Evolutionary conservation across 108 stramenopile species (phyloP).

Genomic region (Mediolabrus comicus): DNA sequence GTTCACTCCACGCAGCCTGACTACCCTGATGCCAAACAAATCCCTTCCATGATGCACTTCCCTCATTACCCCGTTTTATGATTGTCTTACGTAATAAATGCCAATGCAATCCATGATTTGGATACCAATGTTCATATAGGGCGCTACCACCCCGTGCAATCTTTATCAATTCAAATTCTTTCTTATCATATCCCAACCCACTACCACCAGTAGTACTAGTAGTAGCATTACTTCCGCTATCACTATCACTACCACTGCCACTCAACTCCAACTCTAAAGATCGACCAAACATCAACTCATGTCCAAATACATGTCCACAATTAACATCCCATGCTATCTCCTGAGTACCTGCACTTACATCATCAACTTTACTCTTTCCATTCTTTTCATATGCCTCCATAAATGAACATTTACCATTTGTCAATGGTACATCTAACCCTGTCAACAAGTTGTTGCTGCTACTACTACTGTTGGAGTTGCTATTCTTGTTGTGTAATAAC

Average conservation of each 20-base stretch:
- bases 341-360: neutral
- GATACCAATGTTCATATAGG: constrained; percentile 9
- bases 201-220: neutral
- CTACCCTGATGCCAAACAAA: constrained; percentile 15
- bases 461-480: too few relatives aligned
- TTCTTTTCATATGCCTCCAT: neutral
- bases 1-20: neutral
- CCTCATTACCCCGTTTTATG: neutral
- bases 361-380: neutral
- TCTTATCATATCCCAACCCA: neutral
- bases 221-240: neutral
- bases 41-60: constrained; percentile 5
- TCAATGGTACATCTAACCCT: neutral
- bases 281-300: constrained; percentile 7
- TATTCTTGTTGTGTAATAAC: neutral
- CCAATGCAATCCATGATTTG: constrained; percentile 9
- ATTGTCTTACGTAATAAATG: neutral
- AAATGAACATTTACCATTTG: neutral
- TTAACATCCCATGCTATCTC: neutral
- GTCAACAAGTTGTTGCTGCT: too few relatives aligned
- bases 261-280: constrained; percentile 5
- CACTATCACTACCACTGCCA: neutral
- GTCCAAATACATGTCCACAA: constrained; percentile 4
- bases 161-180: constrained; percentile 1
- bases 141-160: constrained; percentile 3